Evolutionary conservation across 192 early-diverging fungal species (phyloP).

Genomic region (Umbelopsis ramanniana): DNA sequence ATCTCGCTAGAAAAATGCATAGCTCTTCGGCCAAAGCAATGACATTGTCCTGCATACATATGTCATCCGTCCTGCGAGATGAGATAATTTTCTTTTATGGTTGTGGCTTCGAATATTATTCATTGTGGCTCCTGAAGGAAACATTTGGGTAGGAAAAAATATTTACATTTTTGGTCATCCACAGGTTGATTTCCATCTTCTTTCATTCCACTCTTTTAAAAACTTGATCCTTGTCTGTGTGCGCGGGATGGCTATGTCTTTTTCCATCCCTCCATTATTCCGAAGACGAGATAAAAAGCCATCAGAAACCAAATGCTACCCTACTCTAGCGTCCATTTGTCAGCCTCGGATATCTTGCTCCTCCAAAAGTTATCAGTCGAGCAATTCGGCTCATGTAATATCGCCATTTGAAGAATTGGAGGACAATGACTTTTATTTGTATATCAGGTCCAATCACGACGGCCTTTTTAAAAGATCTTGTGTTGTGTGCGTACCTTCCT

Average conservation of each 20-base stretch:
- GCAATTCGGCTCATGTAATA: constrained; percentile 1
- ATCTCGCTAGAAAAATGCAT: too few species aligned
- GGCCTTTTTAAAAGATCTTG: constrained; percentile 42
- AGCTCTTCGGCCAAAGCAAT: too few species aligned
- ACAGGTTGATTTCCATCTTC: constrained; percentile 11
- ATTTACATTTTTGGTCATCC: constrained; percentile 21
- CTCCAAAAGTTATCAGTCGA: constrained; percentile 19
- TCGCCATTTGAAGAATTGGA: constrained; percentile 36
- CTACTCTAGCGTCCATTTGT: constrained; percentile 32
- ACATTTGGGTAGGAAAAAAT: background rate
- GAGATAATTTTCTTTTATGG: background rate
- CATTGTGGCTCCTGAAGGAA: constrained; percentile 13
- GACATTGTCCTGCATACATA: too few species aligned
- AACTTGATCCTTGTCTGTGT: background rate
- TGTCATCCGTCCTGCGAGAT: background rate
- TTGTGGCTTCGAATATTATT: constrained; percentile 4
- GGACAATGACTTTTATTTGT: constrained; percentile 38
- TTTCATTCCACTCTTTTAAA: constrained; percentile 20
- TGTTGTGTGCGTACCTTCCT: constrained; percentile 54
- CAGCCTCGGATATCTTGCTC: constrained; percentile 26
- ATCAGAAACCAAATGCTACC: constrained; percentile 24
- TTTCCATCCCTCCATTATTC: constrained; percentile 12
- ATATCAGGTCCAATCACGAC: constrained; percentile 31
- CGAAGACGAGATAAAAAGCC: constrained; percentile 13
- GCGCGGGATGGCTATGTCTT: constrained; percentile 3